Conservation (phyloP, 768 basidiomycete genomes). For the Royoungia palumana region DNA sequence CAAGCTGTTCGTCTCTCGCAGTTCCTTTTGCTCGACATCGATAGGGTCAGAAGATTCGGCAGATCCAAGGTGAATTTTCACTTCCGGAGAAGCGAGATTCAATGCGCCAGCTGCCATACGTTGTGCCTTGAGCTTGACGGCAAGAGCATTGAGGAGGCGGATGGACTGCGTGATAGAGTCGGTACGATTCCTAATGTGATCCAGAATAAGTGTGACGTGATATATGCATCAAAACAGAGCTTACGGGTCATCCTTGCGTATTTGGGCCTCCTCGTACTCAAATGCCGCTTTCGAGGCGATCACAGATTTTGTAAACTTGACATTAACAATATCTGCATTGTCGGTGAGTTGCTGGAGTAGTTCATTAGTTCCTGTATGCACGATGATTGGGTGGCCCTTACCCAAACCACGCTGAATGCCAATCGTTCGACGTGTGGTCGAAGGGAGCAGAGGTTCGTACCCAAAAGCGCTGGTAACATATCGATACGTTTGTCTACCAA, state of each 20-base stretch:
- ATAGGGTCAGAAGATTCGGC: constrained; percentile 93
- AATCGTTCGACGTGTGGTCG: constrained; percentile 89
- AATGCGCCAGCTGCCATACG: constrained; percentile 97
- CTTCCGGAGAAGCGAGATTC: constrained; percentile 96
- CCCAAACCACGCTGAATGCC: constrained; percentile 97
- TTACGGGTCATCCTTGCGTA: constrained; percentile 88
- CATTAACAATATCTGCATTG: constrained; percentile 85
- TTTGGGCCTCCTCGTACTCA: constrained; percentile 95
- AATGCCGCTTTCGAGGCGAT: constrained; percentile 96
- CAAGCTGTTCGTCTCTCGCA: constrained; percentile 89
- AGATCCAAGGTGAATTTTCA: constrained; percentile 93
- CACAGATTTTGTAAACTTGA: constrained; percentile 92
- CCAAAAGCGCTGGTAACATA: constrained; percentile 92
- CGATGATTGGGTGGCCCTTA: constrained; percentile 29
- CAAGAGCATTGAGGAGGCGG: constrained; percentile 83
- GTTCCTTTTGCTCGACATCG: constrained; percentile 93
- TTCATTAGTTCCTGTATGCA: not conserved
- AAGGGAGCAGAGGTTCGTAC: constrained; percentile 93
- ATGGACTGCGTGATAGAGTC: constrained; percentile 86
- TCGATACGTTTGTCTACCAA: constrained; percentile 98
- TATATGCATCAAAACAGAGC: constrained; percentile 24
- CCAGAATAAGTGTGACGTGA: not conserved
- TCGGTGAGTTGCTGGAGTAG: constrained; percentile 75
- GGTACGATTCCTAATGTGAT: constrained; percentile 51
- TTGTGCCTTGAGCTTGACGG: constrained; percentile 75